These are phyloP conservation scores for Desmodesmus armatus DNA, from an alignment of 139 green algal species.

Conservation along the genomic window DNA sequence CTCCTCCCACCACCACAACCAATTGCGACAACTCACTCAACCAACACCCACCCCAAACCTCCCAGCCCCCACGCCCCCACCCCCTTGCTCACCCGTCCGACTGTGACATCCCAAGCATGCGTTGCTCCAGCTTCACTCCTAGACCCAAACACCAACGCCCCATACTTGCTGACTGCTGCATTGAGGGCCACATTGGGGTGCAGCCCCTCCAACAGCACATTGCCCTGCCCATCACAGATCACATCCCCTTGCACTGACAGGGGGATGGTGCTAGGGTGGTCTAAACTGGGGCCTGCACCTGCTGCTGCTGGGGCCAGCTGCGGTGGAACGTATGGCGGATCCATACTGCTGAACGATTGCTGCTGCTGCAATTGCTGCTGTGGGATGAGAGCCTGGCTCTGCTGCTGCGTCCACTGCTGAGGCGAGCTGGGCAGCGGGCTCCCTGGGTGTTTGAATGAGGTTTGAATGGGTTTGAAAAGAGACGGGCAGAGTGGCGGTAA, in stretches of 20 bases:
- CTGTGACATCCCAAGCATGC: background rate
- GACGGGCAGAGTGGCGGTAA: too few relatives aligned
- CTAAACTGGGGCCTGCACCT: conserved; percentile 12
- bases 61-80: too few relatives aligned
- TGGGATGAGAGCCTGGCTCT: background rate
- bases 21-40: too few relatives aligned
- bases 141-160: conserved; percentile 27
- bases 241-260: conserved; percentile 11
- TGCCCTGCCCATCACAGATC: background rate
- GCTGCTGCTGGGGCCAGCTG: background rate
- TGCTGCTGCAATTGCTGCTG: background rate
- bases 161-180: background rate
- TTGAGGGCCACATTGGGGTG: background rate
- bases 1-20: background rate
- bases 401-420: background rate
- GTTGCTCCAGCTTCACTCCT: conserved; percentile 11
- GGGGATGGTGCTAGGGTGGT: conserved; percentile 37
- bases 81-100: conserved; percentile 20
- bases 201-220: conserved; percentile 15
- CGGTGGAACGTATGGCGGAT: too few relatives aligned
- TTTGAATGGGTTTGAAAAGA: too few relatives aligned
- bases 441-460: too few relatives aligned
- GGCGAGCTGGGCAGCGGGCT: too few relatives aligned
- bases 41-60: too few relatives aligned
- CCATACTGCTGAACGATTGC: too few relatives aligned